A percentile compares a stretch with the other conserved stretches of the same genome.
phyloP scores from a whole-genome alignment of 2,329 filamentous ascomycete genomes.

The Ascochyta clinopodiicola region DNA sequence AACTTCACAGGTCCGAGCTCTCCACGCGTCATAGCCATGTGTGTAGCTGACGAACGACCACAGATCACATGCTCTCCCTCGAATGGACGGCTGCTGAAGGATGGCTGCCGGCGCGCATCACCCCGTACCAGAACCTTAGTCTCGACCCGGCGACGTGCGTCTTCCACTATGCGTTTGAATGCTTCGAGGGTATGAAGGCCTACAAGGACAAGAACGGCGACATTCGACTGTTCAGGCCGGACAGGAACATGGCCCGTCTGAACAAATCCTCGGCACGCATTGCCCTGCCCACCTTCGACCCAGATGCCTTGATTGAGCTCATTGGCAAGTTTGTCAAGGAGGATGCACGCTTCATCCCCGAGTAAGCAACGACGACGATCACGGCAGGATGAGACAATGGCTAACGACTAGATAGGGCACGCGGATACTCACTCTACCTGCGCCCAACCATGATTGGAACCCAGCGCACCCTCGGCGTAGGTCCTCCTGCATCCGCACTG shows the following conservation, averaged over 20 bases:
- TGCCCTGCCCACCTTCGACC: constrained; percentile 85
- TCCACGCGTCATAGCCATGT: constrained; percentile 1
- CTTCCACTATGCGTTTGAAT: constrained; percentile 98
- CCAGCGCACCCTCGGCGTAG: constrained; percentile 90
- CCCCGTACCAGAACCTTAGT: constrained; percentile 94
- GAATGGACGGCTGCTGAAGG: constrained; percentile 89
- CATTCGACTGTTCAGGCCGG: constrained; percentile 88
- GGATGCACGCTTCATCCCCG: constrained; percentile 89
- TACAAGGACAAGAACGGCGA: constrained; percentile 85
- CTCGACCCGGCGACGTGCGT: constrained; percentile 96
- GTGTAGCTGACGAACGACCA: constrained; percentile 20
- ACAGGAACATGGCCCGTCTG: constrained; percentile 94
- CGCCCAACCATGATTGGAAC: constrained; percentile 97
- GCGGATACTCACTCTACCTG: constrained; percentile 93
- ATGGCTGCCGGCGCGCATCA: constrained; percentile 83
- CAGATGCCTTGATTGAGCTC: constrained; percentile 76
- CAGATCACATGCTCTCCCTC: constrained; percentile 95
- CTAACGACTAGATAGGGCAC: constrained; percentile 50
- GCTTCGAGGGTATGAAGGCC: constrained; percentile 99
- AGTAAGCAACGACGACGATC: constrained; percentile 54
- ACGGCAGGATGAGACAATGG: background rate
- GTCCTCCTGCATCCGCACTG: constrained; percentile 87
- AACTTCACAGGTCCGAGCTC: constrained; percentile 78
- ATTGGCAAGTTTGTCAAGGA: constrained; percentile 80
- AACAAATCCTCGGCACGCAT: constrained; percentile 93